Evolutionary conservation across 2,329 filamentous ascomycete genomes (phyloP), one percentile per base, ranked within the genome.

Genomic region (Exutisphaerella laricina): DNA sequence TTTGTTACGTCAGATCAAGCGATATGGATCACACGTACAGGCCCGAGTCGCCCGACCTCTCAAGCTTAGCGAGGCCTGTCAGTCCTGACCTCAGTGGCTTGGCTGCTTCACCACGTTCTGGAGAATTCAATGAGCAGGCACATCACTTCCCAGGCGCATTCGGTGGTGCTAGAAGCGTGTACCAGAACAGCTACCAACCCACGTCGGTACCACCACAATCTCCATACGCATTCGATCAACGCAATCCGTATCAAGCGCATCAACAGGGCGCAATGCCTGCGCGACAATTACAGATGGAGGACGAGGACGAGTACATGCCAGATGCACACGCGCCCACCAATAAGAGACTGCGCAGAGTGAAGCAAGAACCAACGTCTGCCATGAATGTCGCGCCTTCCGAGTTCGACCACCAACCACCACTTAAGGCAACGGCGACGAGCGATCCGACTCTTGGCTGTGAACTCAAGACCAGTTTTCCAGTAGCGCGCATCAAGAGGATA

Each of bases 401-500:
- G 1, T 29, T 39, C 34, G 39, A 38, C 31, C 17, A 50, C 34
- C 13, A 46, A 35, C 42, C 49, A 44, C 41, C 42, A 30, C 22
- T 44, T 29, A 43, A 46, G 46, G 41, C 55, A 20, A 32, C 46
- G 39, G 48, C 52, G 40, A 46, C 44, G 35, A 35, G 44, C 36
- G 62, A 65, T 37, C 53, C 58, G 13, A 65, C 62, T 4, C 56
- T 60, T 14, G 64, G 78, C 65, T 69, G 95, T 69, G 66, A 88
- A 31, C 88, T 98, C 57, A 86, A 80, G 66, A 97, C 90, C 23
- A 96, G 96, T 60, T 98, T 98, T 60, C 92, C 92, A 1, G 94
- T 94, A 22, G 92, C 92, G 10, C 79, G 92, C 49, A 98, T 98
- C 72, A 98, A 98, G 74, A 82, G 92, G 39, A 97, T 98, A 59